Evolutionary conservation across 352 stramenopile species (phyloP).

Genomic region (Phytophthora nicotianae): DNA sequence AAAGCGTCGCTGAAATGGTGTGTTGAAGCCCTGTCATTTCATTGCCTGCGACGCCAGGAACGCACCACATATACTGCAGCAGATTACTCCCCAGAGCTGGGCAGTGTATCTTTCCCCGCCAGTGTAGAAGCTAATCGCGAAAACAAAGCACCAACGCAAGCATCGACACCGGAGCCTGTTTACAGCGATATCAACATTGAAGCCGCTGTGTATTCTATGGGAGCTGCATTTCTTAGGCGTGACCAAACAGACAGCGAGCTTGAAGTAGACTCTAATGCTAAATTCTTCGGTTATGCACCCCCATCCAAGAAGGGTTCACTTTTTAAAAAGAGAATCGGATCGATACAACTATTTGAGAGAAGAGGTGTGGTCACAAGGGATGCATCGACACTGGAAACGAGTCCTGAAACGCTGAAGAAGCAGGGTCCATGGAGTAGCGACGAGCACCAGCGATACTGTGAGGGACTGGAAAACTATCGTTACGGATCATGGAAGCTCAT

Average conservation of each 20-base stretch:
- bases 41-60: slow-evolving; percentile 2
- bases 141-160: too few relatives aligned
- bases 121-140: not conserved
- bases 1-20: slow-evolving; percentile 5
- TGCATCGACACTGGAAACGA: not conserved
- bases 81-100: not conserved
- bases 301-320: not conserved
- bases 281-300: not conserved
- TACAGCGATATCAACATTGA: too few relatives aligned
- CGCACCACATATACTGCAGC: too few relatives aligned
- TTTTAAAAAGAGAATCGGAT: too few relatives aligned
- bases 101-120: not conserved
- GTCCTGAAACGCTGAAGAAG: not conserved
- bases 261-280: not conserved
- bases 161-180: too few relatives aligned
- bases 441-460: slow-evolving; percentile 23
- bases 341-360: too few relatives aligned
- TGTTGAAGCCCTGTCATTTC: not conserved
- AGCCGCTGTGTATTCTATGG: too few relatives aligned
- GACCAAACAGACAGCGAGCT: not conserved
- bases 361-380: too few relatives aligned
- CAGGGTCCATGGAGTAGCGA: slow-evolving; percentile 20
- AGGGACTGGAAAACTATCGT: slow-evolving; percentile 13
- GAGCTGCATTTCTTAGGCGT: too few relatives aligned
- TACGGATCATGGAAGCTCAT: slow-evolving; percentile 21